Evolutionary conservation across 805 yeast genomes (phyloP).

Genomic region (Candida ficus): DNA sequence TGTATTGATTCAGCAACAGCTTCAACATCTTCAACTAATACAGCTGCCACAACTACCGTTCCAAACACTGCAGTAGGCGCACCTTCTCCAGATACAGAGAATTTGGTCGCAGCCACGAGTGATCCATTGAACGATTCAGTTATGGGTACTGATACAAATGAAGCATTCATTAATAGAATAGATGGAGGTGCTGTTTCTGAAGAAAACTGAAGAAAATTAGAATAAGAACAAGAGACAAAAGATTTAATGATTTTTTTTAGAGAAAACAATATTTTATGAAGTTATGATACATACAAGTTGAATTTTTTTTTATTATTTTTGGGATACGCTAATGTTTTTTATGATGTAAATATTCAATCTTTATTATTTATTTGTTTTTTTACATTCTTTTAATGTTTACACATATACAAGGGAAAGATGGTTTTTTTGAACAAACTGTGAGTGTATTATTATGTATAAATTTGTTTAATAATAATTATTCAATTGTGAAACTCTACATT

Average conservation of each 20-base stretch:
- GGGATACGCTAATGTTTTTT: neutral
- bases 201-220: neutral
- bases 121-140: neutral
- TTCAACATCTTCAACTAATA: neutral
- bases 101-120: neutral
- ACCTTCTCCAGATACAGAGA: neutral
- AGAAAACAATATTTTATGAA: conserved; percentile 1
- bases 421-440: no score
- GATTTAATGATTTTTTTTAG: no score
- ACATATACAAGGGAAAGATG: no score
- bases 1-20: conserved; percentile 41
- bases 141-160: neutral
- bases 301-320: neutral
- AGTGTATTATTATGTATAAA: neutral
- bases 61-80: conserved; percentile 2
- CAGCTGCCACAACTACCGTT: neutral
- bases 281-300: neutral
- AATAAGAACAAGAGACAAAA: no score
- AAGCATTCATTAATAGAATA: neutral
- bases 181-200: neutral
- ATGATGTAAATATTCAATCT: neutral
- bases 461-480: neutral
- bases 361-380: neutral
- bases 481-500: neutral
- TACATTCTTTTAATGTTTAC: no score